Base-by-base conservation (phyloP, 1,284 basidiomycete genomes). In the Ustilago hordei region DNA sequence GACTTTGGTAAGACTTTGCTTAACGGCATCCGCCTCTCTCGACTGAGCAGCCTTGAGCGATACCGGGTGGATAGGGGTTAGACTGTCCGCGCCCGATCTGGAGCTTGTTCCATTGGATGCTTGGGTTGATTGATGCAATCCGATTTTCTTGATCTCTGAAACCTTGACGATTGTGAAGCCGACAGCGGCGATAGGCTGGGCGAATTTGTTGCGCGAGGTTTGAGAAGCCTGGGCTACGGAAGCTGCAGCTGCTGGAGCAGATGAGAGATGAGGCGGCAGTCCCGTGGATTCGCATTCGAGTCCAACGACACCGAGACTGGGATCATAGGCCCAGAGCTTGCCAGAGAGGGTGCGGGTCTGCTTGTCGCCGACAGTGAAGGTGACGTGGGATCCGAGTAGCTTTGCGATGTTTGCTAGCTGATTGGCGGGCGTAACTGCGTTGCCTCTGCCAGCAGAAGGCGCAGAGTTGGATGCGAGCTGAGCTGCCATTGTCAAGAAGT, bases 291-390 rank as follows among this genome's bases (percentile, higher is more conserved):
- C 69, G 35, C 78, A 81, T 63, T 85, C 84, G 11, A 85, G 78
- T 5, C 72, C 82, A 39, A 84, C 69, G 23, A 81, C 41, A 38
- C 79, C 81, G 32, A 79, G 64, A 6, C 50, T 62, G n/a, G 77
- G 70, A 38, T 85, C 84, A 48, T 81, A 83, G 6, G 83, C 79
- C 81, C 80, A 85, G 11, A 85, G 73, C 32, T 79, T 80, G 32
- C 84, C 84, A 8, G 72, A 69, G 3, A 80, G n/a, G 0, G 60
- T 66, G 7, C 72, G 67, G 9, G 65, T 31, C 41, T 63, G 64
- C 39, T 66, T 72, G 34, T 72, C 69, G 60, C 76, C 76, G 45
- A 78, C 61, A 9, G 74, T 76, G 48, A 76, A 48, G 19, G 55
- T 72, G 52, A 76, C 62, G 34, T 59, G 39, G 34, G 64, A 67